Evolutionary conservation across 106 monocot genomes (phyloP).

Genomic region (Posidonia australis): DNA sequence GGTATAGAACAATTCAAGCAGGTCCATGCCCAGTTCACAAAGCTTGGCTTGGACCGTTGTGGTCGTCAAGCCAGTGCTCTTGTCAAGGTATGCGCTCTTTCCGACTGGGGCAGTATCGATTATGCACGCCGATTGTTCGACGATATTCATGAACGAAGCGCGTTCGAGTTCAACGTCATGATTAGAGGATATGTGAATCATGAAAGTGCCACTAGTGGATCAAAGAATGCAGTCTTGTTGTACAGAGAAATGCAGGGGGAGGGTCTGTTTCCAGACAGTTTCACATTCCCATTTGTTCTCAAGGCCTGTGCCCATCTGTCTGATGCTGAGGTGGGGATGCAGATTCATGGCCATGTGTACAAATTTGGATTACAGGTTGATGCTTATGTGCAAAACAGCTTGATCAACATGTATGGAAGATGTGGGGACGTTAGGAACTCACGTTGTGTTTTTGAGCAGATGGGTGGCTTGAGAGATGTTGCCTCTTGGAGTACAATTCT

Average conservation of each 20-base stretch:
- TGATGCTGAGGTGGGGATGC: conserved; percentile 24
- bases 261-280: conserved; percentile 36
- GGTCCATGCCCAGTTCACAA: conserved; percentile 54
- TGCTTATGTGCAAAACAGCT: conserved; percentile 43
- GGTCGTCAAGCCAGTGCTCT: conserved; percentile 31
- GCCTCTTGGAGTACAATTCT: conserved; percentile 66
- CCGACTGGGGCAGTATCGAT: conserved; percentile 54
- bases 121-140: conserved; percentile 59
- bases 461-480: conserved; percentile 28
- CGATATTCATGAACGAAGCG: conserved; percentile 20
- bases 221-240: conserved; percentile 30
- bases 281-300: conserved; percentile 63
- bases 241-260: conserved; percentile 42
- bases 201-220: neutral
- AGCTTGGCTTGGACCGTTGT: conserved; percentile 41
- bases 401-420: conserved; percentile 77
- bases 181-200: conserved; percentile 39
- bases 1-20: conserved; percentile 56
- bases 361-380: conserved; percentile 47
- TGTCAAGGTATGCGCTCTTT: conserved; percentile 45
- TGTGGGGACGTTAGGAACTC: conserved; percentile 34
- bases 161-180: conserved; percentile 67
- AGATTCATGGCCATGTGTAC: conserved; percentile 42
- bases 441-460: conserved; percentile 32
- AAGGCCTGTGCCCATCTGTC: conserved; percentile 56